These are phyloP conservation scores for Smallanthus sonchifolius DNA, from an alignment of 129 eudicot species.

Conservation along the genomic window DNA sequence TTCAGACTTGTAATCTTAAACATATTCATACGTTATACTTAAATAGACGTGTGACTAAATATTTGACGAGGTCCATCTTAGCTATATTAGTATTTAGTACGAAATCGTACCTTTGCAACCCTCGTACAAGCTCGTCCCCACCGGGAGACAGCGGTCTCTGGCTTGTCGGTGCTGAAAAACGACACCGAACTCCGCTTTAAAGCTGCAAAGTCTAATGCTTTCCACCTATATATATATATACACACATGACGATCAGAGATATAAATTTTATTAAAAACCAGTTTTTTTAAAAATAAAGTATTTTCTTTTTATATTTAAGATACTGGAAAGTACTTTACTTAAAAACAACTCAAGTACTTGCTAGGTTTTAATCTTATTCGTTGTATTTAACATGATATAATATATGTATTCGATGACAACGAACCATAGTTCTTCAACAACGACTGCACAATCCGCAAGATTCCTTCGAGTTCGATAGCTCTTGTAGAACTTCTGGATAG, in stretches of 20 bases:
- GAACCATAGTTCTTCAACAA: slow-evolving; percentile 66
- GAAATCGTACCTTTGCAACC: slow-evolving; percentile 68
- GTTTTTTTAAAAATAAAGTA: no score
- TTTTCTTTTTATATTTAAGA: no score
- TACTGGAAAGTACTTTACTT: no score
- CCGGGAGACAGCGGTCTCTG: slow-evolving; percentile 69
- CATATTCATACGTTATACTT: neutral
- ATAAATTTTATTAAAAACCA: neutral
- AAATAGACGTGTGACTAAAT: neutral
- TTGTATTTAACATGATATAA: neutral
- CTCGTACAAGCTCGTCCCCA: slow-evolving; percentile 81
- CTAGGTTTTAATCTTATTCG: no score
- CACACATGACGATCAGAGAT: neutral
- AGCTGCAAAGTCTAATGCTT: slow-evolving; percentile 65
- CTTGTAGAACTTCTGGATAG: slow-evolving; percentile 62
- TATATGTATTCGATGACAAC: neutral
- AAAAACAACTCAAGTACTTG: no score
- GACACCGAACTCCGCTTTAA: slow-evolving; percentile 60
- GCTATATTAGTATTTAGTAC: neutral
- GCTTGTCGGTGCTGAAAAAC: slow-evolving; percentile 44
- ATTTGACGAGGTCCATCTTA: slow-evolving; percentile 12
- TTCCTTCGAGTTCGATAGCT: slow-evolving; percentile 71
- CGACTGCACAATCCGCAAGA: slow-evolving; percentile 86
- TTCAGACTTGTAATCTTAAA: neutral
- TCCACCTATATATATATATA: slow-evolving; percentile 56